phyloP scores from a whole-genome alignment of 176 grass and related monocot genomes.

The Aegilops sharonensis region DNA sequence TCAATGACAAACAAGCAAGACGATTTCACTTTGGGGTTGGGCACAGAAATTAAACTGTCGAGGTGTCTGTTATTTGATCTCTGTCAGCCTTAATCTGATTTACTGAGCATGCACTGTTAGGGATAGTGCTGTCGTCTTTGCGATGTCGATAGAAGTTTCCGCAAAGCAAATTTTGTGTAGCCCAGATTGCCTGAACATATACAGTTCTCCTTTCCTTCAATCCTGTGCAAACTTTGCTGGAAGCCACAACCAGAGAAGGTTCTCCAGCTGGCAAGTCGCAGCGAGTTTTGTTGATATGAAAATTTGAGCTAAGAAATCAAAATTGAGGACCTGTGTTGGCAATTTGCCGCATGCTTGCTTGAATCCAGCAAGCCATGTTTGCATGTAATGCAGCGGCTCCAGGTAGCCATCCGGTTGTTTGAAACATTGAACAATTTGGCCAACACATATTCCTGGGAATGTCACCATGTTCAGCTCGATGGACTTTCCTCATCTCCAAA shows the following conservation, averaged over 20 bases:
- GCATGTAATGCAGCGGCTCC: no score
- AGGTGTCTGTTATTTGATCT: not conserved
- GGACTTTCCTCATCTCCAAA: no score
- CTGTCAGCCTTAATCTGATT: not conserved
- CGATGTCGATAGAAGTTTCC: not conserved
- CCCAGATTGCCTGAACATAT: constrained; percentile 12
- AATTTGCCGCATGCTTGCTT: no score
- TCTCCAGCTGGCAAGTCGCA: not conserved
- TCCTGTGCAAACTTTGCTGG: not conserved
- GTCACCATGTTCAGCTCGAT: no score
- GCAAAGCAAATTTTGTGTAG: constrained; percentile 19
- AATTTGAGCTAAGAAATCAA: no score
- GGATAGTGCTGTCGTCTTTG: constrained; percentile 12
- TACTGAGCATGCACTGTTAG: constrained; percentile 17
- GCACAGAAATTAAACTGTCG: constrained; percentile 59
- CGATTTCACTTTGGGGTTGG: constrained; percentile 94
- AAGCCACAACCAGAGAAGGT: not conserved
- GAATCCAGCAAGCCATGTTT: no score
- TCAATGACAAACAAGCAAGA: constrained; percentile 72
- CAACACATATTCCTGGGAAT: no score
- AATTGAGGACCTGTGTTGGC: no score
- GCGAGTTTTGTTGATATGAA: not conserved
- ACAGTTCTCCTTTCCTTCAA: not conserved
- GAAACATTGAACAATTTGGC: no score
- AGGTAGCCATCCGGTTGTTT: no score